Conservation (phyloP, 2,329 filamentous ascomycete species). For the Parastagonospora nodorum region DNA sequence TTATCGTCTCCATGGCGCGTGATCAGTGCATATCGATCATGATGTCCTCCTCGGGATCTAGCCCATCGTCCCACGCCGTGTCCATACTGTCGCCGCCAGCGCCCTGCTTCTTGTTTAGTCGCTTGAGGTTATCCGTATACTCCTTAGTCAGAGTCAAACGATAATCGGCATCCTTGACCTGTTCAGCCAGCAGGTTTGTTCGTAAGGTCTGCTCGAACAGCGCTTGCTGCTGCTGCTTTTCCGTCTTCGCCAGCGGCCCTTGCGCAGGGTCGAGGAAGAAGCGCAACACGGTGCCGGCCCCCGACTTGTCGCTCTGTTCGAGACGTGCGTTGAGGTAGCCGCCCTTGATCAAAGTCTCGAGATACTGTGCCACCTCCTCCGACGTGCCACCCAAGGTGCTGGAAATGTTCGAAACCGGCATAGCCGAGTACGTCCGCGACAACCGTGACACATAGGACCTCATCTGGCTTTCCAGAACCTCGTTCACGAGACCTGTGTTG, state of each 20-base stretch:
- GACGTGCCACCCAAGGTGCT: conserved; percentile 56
- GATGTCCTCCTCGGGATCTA: conserved; percentile 46
- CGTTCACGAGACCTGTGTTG: conserved; percentile 71
- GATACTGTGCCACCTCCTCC: conserved; percentile 58
- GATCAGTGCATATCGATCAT: conserved; percentile 44
- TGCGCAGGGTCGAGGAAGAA: conserved; percentile 53
- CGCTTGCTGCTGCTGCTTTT: conserved; percentile 48
- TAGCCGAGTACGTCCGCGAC: conserved; percentile 70
- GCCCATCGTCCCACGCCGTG: conserved; percentile 39
- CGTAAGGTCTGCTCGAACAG: conserved; percentile 57
- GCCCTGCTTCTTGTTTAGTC: conserved; percentile 50
- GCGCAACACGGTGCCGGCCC: conserved; percentile 56
- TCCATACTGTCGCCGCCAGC: conserved; percentile 43
- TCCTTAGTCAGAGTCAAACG: conserved; percentile 63
- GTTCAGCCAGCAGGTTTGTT: conserved; percentile 56
- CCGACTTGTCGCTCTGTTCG: conserved; percentile 47
- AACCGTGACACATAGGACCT: conserved; percentile 77
- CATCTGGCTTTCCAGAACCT: conserved; percentile 73
- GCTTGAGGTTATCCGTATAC: conserved; percentile 60
- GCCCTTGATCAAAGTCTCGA: conserved; percentile 58
- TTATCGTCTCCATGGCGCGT: neutral
- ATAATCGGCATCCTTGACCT: conserved; percentile 60
- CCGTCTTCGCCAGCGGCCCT: conserved; percentile 45
- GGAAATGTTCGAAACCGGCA: conserved; percentile 61
- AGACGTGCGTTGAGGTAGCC: conserved; percentile 59